Conservation (phyloP, 495 filamentous ascomycete species). For the Poronia punctata region DNA sequence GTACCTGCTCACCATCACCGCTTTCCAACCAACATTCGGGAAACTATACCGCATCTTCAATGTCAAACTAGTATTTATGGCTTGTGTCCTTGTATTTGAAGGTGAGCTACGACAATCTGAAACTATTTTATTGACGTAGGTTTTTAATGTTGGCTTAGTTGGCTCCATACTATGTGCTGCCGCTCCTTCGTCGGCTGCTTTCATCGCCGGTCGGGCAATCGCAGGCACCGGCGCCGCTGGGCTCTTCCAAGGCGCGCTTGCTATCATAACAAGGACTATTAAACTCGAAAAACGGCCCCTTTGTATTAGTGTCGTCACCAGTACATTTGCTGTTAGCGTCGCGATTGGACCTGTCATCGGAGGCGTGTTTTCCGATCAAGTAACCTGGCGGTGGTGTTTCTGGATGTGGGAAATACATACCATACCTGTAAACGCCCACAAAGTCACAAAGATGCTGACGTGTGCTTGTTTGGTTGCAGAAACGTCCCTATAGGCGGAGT, state of each 20-base stretch:
- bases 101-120: slow-evolving; percentile 24
- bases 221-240: slow-evolving; percentile 36
- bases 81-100: neutral
- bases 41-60: slow-evolving; percentile 37
- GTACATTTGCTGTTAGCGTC: slow-evolving; percentile 21
- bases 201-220: slow-evolving; percentile 43
- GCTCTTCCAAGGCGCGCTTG: slow-evolving; percentile 36
- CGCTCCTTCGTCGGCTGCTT: slow-evolving; percentile 31
- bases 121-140: no score
- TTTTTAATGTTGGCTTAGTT: slow-evolving; percentile 5
- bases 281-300: slow-evolving; percentile 30
- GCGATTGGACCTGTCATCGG: slow-evolving; percentile 46
- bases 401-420: slow-evolving; percentile 21
- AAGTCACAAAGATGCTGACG: no score
- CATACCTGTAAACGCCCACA: neutral
- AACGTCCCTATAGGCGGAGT: no score
- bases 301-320: slow-evolving; percentile 30
- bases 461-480: no score
- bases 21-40: slow-evolving; percentile 20
- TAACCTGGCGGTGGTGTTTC: slow-evolving; percentile 38
- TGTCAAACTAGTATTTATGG: slow-evolving; percentile 29
- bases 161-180: slow-evolving; percentile 41
- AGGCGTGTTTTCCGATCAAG: slow-evolving; percentile 45
- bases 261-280: slow-evolving; percentile 33
- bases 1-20: slow-evolving; percentile 8